Evolutionary conservation across 2,329 filamentous ascomycete species (phyloP), one percentile per base, ranked within the genome.

Genomic region (Colletotrichum tamarilloi): DNA sequence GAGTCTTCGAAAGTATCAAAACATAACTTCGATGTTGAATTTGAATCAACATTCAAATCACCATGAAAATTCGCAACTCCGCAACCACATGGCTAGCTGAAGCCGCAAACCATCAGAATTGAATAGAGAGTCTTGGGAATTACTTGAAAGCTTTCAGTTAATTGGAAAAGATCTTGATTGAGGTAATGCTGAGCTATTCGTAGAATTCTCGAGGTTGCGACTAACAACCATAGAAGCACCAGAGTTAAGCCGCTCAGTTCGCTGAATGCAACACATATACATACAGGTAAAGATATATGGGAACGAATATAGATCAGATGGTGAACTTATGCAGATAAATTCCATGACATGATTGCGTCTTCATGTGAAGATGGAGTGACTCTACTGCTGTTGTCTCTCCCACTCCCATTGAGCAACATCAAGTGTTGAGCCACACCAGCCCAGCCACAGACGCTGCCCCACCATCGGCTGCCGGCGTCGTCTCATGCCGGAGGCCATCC

Each of bases 391-490:
- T 8, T 16, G 35, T 46, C 42, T 46, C 42, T 19, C 6, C 16
- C 42, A 1, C 7, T 19, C 42, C 53, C 53, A 49, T 24, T n/a
- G 32, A 4, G 6, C 24, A 46, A 19, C 24, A 32, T 1, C 22
- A 38, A 1, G 19, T 49, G 7, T 49, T 49, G 24, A 67, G 68
- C 62, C 68, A 71, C 56, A 38, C 5, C 7, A 11, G 6, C 24
- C 0, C 14, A 59, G 58, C 52, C 65, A 32, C 38, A 52, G 12
- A 11, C 2, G 16, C 35, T n/a, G 12, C 49, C 59, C 66, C 70
- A 56, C 35, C 46, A 58, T 66, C 71, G 67, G 71, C 60, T 24
- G 35, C 67, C 67, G 71, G 71, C 67, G 5, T 49, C 67, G n/a
- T 26, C 35, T 35, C 11, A 32, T 8, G 55, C 71, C 71, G 71